Conservation (phyloP, 2,329 filamentous ascomycete genomes). For the Aspergillus udagawae region DNA sequence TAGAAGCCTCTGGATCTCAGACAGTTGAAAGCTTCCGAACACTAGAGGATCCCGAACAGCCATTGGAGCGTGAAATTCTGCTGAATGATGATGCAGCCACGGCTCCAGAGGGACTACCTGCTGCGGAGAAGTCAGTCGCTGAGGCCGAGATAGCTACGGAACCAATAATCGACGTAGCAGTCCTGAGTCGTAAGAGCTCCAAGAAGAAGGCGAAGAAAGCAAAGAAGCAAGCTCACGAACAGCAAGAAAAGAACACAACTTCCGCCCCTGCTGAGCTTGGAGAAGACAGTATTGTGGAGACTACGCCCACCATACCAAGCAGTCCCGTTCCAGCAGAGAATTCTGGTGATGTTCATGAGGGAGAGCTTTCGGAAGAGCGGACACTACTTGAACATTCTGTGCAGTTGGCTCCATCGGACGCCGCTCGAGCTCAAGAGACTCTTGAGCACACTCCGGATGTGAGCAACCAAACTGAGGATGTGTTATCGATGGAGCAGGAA, state of each 20-base stretch:
- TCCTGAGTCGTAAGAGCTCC: slow-evolving; percentile 12
- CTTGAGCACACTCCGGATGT: neutral
- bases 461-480: neutral
- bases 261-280: neutral
- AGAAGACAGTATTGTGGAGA: neutral
- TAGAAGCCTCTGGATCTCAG: neutral
- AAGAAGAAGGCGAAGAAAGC: slow-evolving; percentile 22
- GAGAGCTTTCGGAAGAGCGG: neutral
- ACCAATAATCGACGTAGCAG: neutral
- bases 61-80: neutral
- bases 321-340: neutral
- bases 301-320: neutral
- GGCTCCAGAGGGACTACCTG: neutral
- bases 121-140: neutral
- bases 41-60: slow-evolving; percentile 2
- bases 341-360: neutral
- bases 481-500: neutral
- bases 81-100: neutral
- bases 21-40: neutral
- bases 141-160: neutral
- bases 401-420: slow-evolving; percentile 6
- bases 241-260: neutral
- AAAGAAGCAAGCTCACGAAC: slow-evolving; percentile 13
- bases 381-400: neutral
- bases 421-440: neutral